Conservation (phyloP, 371 early-diverging fungal genomes). For the Syncephalastrum contaminatum region DNA sequence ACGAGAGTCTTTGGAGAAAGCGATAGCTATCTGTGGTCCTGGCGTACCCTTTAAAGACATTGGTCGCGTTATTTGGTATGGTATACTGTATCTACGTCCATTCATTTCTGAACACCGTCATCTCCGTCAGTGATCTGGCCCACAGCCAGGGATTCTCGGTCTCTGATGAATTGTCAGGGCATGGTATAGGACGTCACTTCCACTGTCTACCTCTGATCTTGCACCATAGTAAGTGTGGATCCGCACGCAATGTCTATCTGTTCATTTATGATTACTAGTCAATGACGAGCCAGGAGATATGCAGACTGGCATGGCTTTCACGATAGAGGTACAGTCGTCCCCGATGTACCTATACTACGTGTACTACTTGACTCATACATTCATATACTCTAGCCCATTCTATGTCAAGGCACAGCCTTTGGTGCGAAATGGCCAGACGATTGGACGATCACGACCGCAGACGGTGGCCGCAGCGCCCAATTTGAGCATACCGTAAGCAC, state of each 20-base stretch:
- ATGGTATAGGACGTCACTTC: slow-evolving; percentile 81
- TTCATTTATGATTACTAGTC: slow-evolving; percentile 18
- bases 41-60: slow-evolving; percentile 73
- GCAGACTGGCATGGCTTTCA: slow-evolving; percentile 81
- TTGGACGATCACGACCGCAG: slow-evolving; percentile 83
- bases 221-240: slow-evolving; percentile 53
- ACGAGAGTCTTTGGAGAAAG: slow-evolving; percentile 68
- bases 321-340: slow-evolving; percentile 51
- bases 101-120: not conserved
- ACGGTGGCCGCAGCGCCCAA: slow-evolving; percentile 89
- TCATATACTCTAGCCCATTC: slow-evolving; percentile 54
- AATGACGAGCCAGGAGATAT: slow-evolving; percentile 65
- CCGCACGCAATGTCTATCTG: not conserved
- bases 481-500: slow-evolving; percentile 76
- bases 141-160: slow-evolving; percentile 60
- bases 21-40: slow-evolving; percentile 76
- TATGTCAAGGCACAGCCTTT: slow-evolving; percentile 75
- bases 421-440: slow-evolving; percentile 83
- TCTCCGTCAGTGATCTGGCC: slow-evolving; percentile 43
- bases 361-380: no score
- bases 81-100: not conserved
- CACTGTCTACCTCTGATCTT: slow-evolving; percentile 63
- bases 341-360: not conserved
- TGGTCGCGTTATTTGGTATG: slow-evolving; percentile 70
- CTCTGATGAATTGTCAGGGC: slow-evolving; percentile 81